Evolutionary conservation across 2,329 filamentous ascomycete species (phyloP).

Genomic region (Hypoxylon rubiginosum): DNA sequence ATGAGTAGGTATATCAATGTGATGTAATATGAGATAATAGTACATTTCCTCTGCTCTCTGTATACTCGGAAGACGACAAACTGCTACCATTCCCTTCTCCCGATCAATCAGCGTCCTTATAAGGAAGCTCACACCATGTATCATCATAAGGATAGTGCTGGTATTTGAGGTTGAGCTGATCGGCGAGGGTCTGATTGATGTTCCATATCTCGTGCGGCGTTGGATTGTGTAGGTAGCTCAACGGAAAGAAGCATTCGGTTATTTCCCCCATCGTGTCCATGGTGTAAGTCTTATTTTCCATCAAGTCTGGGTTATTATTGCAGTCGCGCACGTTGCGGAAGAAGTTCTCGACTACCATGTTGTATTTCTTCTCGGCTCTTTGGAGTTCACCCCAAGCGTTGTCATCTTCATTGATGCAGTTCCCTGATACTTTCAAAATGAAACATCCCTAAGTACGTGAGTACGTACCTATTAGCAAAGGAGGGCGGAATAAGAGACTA

Average conservation of each 20-base stretch:
- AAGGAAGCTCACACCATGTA: background rate
- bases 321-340: conserved; percentile 25
- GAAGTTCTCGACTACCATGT: background rate
- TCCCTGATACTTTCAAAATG: conserved; percentile 11
- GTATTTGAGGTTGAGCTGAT: background rate
- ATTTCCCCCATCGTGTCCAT: background rate
- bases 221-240: background rate
- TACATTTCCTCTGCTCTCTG: background rate
- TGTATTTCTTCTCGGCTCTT: conserved; percentile 2
- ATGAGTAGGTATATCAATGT: too few relatives aligned
- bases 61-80: background rate
- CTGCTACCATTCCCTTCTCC: background rate
- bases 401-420: conserved; percentile 9
- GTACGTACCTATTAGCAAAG: background rate
- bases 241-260: conserved; percentile 15
- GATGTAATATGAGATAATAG: too few relatives aligned
- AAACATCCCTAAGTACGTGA: conserved; percentile 10
- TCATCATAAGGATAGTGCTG: background rate
- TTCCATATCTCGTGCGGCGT: background rate
- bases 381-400: conserved; percentile 14
- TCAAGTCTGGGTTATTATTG: conserved; percentile 12
- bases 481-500: background rate
- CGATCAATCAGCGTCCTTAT: background rate
- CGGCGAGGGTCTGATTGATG: background rate
- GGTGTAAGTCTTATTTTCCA: background rate